Base-by-base conservation (phyloP, 768 basidiomycete genomes). In the Fistulinella prunicolor region DNA sequence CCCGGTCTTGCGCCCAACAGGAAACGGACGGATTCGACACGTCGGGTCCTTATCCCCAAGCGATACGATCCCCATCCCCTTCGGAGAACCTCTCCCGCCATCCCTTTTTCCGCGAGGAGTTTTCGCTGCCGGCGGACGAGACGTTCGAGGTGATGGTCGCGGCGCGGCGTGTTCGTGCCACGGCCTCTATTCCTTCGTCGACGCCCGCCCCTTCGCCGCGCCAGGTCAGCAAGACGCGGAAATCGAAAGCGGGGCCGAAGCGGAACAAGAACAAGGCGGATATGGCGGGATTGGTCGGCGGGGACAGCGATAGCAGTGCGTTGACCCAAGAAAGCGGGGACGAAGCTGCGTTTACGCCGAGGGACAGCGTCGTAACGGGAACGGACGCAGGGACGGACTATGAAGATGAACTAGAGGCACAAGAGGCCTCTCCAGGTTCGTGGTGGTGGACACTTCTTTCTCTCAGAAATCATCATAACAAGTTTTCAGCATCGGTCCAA, bases 291-390 rank as follows among this genome's bases (percentile, higher is more conserved):
- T 66, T 89, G n/a, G 79, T 89, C 2, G 82, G 80, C 13, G 88
- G 88, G 1, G 87, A 91, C 59, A 90, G 89, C 60, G 89, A 90
- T 54, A 88, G 86, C 58, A 90, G 89, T 54, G 89, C 85, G 22
- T 63, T 91, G 58, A 91, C 88, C 4, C 82, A 86, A 61, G 87
- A 90, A 64, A 89, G 86, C 51, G 86, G 82, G 7, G 89, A 90
- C 47, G 89, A 91, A 60, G 70, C 67, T 6, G 71, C 66, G 16
- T 81, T 77, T 21, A 84, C 83, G 9, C 81, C 83, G 1, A 71
- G 79, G 58, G 83, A 80, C 28, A 88, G 86, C 53, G 75, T 81
- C 26, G 73, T 81, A 16, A 88, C 86, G 2, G 85, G 79, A 23
- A 86, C 87, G 4, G 88, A 89, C 55, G 78, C 60, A 8, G 82